Evolutionary conservation across 2,329 filamentous ascomycete species (phyloP).

Genomic region (Zymoseptoria pseudotritici): DNA sequence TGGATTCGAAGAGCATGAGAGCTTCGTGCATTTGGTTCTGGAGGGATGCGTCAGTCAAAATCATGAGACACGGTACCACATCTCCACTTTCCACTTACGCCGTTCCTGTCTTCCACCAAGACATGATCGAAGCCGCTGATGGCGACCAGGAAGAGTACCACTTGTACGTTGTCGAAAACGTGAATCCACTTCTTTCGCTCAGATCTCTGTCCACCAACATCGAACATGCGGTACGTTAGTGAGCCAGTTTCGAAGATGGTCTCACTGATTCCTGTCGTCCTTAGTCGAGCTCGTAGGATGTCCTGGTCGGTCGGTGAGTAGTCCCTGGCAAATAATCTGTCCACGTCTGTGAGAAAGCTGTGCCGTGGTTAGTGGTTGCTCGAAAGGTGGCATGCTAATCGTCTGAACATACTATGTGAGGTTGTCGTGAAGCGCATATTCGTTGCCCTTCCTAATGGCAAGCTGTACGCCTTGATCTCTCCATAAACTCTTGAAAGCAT

Average conservation of each 20-base stretch:
- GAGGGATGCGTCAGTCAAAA: constrained; percentile 1
- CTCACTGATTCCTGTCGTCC: constrained; percentile 93
- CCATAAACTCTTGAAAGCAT: constrained; percentile 81
- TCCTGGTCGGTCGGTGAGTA: constrained; percentile 93
- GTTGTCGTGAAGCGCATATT: constrained; percentile 95
- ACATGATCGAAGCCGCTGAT: constrained; percentile 97
- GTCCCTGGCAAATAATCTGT: constrained; percentile 55
- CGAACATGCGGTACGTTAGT: constrained; percentile 94
- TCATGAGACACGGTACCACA: background rate
- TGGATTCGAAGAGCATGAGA: constrained; percentile 47
- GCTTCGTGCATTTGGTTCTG: constrained; percentile 51
- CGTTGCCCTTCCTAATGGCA: constrained; percentile 89
- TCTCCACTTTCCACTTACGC: constrained; percentile 56
- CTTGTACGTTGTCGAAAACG: constrained; percentile 90
- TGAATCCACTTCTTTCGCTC: constrained; percentile 98
- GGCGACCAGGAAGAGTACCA: constrained; percentile 84
- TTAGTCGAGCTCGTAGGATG: constrained; percentile 78
- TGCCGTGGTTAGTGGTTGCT: constrained; percentile 12
- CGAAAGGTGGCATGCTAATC: background rate
- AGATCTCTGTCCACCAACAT: constrained; percentile 84
- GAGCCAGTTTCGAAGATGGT: constrained; percentile 88
- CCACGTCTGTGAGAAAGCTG: constrained; percentile 71
- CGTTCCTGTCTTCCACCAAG: constrained; percentile 90
- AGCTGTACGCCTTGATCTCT: constrained; percentile 71
- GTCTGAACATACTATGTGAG: constrained; percentile 67